Conservation (phyloP, 192 early-diverging fungal genomes). For the Rhizophagus sp. region DNA sequence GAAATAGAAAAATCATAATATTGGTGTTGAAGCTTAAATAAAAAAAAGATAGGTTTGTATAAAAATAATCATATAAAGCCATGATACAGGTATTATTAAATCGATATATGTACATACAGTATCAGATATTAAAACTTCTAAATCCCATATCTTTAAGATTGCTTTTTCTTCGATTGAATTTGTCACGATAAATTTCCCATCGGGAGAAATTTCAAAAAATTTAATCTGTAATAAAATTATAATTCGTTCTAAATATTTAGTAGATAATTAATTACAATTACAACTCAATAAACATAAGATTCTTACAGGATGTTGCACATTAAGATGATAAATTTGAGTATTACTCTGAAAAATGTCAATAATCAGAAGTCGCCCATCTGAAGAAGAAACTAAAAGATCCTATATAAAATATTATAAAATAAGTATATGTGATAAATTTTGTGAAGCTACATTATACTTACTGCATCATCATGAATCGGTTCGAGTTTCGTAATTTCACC, state of each 20-base stretch:
- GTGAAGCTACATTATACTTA: background rate
- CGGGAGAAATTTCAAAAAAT: constrained; percentile 9
- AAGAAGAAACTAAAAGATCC: background rate
- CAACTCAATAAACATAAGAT: background rate
- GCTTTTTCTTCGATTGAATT: constrained; percentile 18
- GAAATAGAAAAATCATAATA: background rate
- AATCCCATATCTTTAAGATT: constrained; percentile 11
- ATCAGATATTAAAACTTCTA: constrained; percentile 3
- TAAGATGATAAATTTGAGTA: background rate
- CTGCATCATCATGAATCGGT: constrained; percentile 4
- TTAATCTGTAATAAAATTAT: background rate
- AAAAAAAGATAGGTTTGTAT: background rate
- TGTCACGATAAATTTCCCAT: constrained; percentile 17
- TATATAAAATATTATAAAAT: background rate
- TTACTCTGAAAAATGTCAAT: constrained; percentile 16
- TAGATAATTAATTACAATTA: background rate
- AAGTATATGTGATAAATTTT: background rate
- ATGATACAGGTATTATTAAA: background rate
- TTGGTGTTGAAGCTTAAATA: background rate
- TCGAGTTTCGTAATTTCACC: constrained; percentile 1
- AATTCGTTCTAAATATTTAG: background rate
- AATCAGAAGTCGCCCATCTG: constrained; percentile 11
- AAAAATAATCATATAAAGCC: background rate
- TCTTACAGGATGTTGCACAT: background rate
- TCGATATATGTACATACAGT: background rate